Base-by-base conservation (phyloP, 106 monocot genomes). In the Dendrobium catenatum region DNA sequence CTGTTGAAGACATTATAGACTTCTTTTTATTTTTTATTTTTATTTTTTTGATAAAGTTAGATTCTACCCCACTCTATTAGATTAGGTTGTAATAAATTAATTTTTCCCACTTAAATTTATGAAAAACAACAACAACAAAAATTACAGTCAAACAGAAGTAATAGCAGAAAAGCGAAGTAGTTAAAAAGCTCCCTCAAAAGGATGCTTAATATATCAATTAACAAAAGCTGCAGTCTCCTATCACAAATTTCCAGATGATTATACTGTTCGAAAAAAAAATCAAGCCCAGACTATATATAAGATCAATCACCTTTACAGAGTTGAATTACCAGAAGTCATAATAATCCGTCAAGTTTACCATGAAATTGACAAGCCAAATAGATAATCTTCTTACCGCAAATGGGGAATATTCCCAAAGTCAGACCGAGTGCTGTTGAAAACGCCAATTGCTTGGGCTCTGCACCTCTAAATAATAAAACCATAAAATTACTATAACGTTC, bases 391-490 rank as follows among this genome's bases (percentile, higher is more conserved):
- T 33, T 86, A 91, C 91, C 91, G 47, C 91, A 91, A 51, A 91
- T 91, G 37, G 91, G 91, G 78, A 91, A 91, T 2, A 91, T 17
- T 75, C 91, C 91, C 73, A 91, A 44, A 6, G 91, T 87, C n/a
- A 87, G 11, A 18, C 91, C 91, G 68, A 91, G 83, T 77, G 91
- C 91, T n/a, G 84, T 80, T 3, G 91, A 91, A 82, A 91, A 89
- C 1, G 91, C 91, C 85, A 91, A 79, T 33, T 80, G 82, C 49
- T 84, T 89, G 42, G 91, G 85, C 81, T 91, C 91, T 78, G 91
- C 83, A 9, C 89, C 91, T 81, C 91, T 91, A 67, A 44, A 16
- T 9, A 1, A 82, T 43, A 78, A 61, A 5, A 77, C 76, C 46
- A 76, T 37, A 22, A 24, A 49, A 49, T 76, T 49, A 76, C 1